Base-by-base conservation (phyloP, 78 protist genomes). In the Dictyostelium citrinum region DNA sequence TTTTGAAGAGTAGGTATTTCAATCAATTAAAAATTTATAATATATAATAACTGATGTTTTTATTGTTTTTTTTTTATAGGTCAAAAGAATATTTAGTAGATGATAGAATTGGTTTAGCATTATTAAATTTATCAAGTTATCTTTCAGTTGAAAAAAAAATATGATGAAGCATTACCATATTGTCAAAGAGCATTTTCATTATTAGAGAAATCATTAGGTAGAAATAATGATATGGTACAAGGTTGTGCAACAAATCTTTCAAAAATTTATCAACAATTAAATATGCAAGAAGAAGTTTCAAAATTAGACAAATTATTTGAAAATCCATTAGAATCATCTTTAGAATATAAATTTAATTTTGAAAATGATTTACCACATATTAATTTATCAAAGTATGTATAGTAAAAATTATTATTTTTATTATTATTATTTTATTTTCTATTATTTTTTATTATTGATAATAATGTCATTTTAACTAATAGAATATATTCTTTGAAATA, bases 161-260 rank as follows among this genome's bases (percentile, higher is more conserved):
- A 61, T 41, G 16, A 76, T 31, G 93, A 86, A 33, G 93, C 93
- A 22, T 39, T 86, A 22, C 81, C 75, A 86, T 67, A 16, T 12
- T 60, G 85, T 17, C 11, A 67, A 41, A 78, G 22, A 64, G 58
- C 93, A 76, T 86, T 86, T 31, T 16, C 67, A 11, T 10, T 39
- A 41, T 64, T 86, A 3, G 75, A 77, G 33, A 67, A 24, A 33
- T 27, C 80, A 29, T 78, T 86, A 31, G 93, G 93, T 45, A 55
- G 84, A 61, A 24, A 86, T 46, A 86, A 67, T 61, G 70, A 86
- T 1, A 41, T 86, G 9, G 84, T 78, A 7, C 83, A 45, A 35
- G 12, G 80, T n/a, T 78, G 46, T 31, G 93, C 93, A 5, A 46
- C 84, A 78, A 86, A 86, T 78, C 84, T 86, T 55, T 55, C 93